Evolutionary conservation across 2,329 filamentous ascomycete species (phyloP), one percentile per base, ranked within the genome.

Genomic region (Amphichorda felina): DNA sequence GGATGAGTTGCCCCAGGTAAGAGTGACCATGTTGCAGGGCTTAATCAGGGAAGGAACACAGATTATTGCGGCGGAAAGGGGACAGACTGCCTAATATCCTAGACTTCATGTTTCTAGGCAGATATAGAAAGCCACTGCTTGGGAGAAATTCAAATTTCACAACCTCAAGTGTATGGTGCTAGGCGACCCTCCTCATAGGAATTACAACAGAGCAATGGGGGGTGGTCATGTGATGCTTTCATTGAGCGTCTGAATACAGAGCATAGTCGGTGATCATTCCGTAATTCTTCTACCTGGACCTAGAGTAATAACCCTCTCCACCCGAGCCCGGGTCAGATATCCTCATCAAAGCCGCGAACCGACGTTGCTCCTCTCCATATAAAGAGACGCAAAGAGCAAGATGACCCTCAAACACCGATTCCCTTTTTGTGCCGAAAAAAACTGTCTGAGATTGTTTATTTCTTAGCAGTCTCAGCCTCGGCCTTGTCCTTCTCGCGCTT

Each of bases 401-500:
- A 17, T 48, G 58, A 55, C 50, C 55, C 54, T 54, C 50, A 55
- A 61, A 60, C 57, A 59, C 56, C 56, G 50, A 50, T 44, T 56
- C 48, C 53, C 50, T 51, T 57, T 56, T 54, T 50, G 46, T 45
- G 32, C 18, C 25, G n/a, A 14, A 31, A 31, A 29, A 37, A 38
- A 41, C 37, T 41, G 34, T 35, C 29, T n/a, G 6, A 15, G 26
- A 15, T 30, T 55, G 55, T 60, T 69, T 87, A 89, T 80, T 91
- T 89, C 82, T 91, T 89, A 66, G 77, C 75, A 57, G 70, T 71
- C 61, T 82, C 82, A 59, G 82, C 84, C 61, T 88, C 84, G 53
- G 79, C 82, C 72, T 82, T 89, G 55, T 85, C 84, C 75, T 81
- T 83, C 53, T 73, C 79, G 59, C 91, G 81, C 87, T 96, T 96